A percentile compares a stretch with the other conserved stretches of the same genome.
Conservation (phyloP, 179 eudicot genomes). For the Beta corolliflora region DNA sequence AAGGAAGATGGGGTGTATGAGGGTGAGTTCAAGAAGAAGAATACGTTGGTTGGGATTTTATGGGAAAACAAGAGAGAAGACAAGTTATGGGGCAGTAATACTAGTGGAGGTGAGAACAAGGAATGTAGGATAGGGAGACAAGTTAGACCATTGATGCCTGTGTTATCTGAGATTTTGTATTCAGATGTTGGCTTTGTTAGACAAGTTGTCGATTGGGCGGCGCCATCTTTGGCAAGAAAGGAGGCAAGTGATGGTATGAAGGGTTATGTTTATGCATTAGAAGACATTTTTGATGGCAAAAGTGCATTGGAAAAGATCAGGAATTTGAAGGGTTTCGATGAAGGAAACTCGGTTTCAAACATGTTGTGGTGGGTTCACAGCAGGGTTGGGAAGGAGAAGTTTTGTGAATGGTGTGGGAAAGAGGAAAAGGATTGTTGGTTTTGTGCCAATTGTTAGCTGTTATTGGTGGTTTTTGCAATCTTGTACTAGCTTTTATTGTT, state of each 20-base stretch:
- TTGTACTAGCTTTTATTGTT: too few species aligned
- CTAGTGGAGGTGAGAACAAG: neutral
- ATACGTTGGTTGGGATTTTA: constrained; percentile 56
- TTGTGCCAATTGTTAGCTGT: constrained; percentile 14
- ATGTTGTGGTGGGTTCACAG: constrained; percentile 84
- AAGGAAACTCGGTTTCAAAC: constrained; percentile 60
- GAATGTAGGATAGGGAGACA: constrained; percentile 59
- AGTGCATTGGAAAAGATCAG: constrained; percentile 53
- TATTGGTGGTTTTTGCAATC: too few species aligned
- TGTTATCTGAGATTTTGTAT: constrained; percentile 51
- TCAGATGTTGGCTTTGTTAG: constrained; percentile 51
- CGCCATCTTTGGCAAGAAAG: constrained; percentile 48
- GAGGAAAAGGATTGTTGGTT: constrained; percentile 41
- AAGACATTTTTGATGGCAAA: constrained; percentile 60
- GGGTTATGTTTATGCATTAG: constrained; percentile 66
- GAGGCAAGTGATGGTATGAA: constrained; percentile 81
- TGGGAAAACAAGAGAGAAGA: constrained; percentile 69
- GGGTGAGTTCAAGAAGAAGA: constrained; percentile 50
- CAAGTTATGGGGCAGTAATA: constrained; percentile 62
- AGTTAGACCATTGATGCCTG: constrained; percentile 58
- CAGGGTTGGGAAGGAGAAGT: constrained; percentile 42
- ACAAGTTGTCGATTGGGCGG: constrained; percentile 62
- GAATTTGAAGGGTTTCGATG: constrained; percentile 52
- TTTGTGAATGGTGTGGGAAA: constrained; percentile 9
- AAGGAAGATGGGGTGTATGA: constrained; percentile 51